Percentiles rank a stretch among this genome's conserved stretches.
Conservation (phyloP, 23 red algal genomes). For the Agarophyton chilense region DNA sequence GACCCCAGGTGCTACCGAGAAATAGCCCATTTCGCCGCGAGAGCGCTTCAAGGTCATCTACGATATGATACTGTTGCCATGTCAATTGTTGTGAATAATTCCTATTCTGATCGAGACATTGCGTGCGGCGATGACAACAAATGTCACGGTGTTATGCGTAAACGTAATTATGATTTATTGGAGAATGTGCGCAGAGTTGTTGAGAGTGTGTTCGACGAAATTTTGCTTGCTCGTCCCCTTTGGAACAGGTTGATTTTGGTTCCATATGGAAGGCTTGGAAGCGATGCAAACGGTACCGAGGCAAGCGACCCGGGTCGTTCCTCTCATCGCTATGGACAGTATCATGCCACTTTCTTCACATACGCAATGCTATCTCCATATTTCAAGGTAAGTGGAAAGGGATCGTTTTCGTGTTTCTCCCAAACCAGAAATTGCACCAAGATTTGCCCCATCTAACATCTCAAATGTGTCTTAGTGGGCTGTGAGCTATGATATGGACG, state of each 20-base stretch:
- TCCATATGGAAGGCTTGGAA: conserved; percentile 48
- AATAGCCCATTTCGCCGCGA: conserved; percentile 53
- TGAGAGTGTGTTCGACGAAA: conserved; percentile 28
- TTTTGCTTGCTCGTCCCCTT: background rate
- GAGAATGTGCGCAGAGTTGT: background rate
- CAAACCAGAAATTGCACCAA: too few species aligned
- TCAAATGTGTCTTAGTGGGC: conserved; percentile 47
- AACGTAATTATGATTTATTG: conserved; percentile 16
- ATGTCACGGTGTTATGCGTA: background rate
- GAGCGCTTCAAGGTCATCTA: conserved; percentile 43
- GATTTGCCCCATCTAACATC: too few species aligned
- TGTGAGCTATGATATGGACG: conserved; percentile 67
- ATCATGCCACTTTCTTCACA: conserved; percentile 56
- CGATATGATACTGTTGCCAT: conserved; percentile 48
- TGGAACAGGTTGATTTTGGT: conserved; percentile 25
- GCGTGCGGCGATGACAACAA: background rate
- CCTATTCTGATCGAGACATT: conserved; percentile 5
- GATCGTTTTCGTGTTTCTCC: background rate
- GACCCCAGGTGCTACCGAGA: conserved; percentile 18
- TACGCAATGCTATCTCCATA: conserved; percentile 56
- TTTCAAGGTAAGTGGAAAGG: conserved; percentile 31
- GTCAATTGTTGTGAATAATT: conserved; percentile 31
- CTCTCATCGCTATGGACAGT: conserved; percentile 46
- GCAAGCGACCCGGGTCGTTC: conserved; percentile 2
- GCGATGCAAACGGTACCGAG: conserved; percentile 23